phyloP scores from a whole-genome alignment of 1,284 basidiomycete species.

The Mixia osmundae region DNA sequence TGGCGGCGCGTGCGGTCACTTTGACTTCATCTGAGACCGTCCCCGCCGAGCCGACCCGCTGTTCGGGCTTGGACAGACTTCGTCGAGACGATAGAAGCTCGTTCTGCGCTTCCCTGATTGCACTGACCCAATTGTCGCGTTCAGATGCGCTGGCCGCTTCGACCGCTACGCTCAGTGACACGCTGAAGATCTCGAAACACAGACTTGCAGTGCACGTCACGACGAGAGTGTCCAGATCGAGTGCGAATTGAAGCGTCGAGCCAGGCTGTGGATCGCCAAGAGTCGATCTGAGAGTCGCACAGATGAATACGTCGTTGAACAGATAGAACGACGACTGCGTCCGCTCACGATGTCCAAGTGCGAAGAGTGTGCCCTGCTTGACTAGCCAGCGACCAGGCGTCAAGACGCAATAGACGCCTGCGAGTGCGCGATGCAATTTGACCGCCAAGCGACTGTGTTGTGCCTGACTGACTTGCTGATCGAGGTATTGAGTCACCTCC shows the following conservation, averaged over 20 bases:
- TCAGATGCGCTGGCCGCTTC: constrained; percentile 36
- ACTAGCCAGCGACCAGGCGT: constrained; percentile 50
- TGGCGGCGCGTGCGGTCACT: too few relatives aligned
- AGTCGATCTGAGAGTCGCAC: constrained; percentile 28
- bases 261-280: not conserved
- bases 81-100: constrained; percentile 29
- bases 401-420: constrained; percentile 53
- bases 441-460: constrained; percentile 39
- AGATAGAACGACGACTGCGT: constrained; percentile 42
- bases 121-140: constrained; percentile 41
- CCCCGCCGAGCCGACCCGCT: too few relatives aligned
- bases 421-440: constrained; percentile 49
- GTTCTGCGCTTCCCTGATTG: constrained; percentile 46
- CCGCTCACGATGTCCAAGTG: constrained; percentile 15
- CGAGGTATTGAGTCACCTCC: constrained; percentile 40
- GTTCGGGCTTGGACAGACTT: too few relatives aligned
- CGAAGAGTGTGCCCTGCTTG: constrained; percentile 31
- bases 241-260: constrained; percentile 34
- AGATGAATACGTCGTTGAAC: constrained; percentile 55
- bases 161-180: constrained; percentile 49
- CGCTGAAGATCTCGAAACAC: constrained; percentile 43
- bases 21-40: too few relatives aligned
- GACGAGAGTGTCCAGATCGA: constrained; percentile 47
- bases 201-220: constrained; percentile 35
- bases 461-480: constrained; percentile 24